These are phyloP conservation scores for Lodderomyces orthopsilosis DNA, from an alignment of 1,139 yeast genomes.

Conservation along the genomic window DNA sequence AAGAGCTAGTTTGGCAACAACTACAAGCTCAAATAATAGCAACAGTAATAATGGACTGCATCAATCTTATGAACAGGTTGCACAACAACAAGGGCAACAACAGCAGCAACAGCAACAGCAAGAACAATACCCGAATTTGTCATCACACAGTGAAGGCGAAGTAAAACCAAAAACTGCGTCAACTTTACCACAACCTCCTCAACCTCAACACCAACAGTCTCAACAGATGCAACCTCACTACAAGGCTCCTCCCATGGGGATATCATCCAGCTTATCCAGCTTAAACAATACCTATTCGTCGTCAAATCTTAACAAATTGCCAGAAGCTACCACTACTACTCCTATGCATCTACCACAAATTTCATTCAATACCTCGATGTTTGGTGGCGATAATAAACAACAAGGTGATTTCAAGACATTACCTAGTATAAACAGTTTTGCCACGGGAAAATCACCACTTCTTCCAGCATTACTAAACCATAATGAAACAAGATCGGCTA, in stretches of 20 bases:
- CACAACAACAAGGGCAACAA: not conserved
- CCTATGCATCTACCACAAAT: constrained; percentile 19
- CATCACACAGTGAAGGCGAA: not conserved
- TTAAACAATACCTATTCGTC: not conserved
- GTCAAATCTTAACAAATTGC: constrained; percentile 9
- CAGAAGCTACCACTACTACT: not conserved
- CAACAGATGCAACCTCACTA: not conserved
- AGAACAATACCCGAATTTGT: not conserved
- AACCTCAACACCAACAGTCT: constrained; percentile 9
- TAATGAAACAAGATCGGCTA: constrained; percentile 25
- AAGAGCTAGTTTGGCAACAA: constrained; percentile 36
- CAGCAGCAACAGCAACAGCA: not conserved
- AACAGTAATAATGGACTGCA: constrained; percentile 1
- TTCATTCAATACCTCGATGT: constrained; percentile 43
- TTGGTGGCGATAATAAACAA: constrained; percentile 15
- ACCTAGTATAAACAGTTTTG: constrained; percentile 7
- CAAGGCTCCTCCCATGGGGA: not conserved
- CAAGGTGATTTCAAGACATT: constrained; percentile 14
- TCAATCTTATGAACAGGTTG: not conserved
- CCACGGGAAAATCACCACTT: constrained; percentile 11
- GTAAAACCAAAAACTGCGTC: constrained; percentile 6
- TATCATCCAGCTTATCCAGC: constrained; percentile 2
- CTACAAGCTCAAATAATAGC: not conserved
- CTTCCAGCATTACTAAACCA: constrained; percentile 3
- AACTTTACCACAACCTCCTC: constrained; percentile 12